phyloP scores from a whole-genome alignment of 116 monocot species.

The Phalaenopsis hybrid region DNA sequence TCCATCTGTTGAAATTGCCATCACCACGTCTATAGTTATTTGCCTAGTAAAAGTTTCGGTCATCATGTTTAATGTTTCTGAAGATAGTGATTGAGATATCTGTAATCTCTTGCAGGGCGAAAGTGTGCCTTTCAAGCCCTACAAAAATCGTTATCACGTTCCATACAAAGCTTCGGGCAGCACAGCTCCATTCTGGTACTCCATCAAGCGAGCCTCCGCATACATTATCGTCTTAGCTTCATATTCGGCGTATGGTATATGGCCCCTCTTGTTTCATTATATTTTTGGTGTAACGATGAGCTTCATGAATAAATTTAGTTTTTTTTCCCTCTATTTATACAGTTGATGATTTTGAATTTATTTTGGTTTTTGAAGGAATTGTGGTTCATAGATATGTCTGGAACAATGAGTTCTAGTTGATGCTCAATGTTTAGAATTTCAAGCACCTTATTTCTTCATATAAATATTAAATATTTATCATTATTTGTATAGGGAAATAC shows the following conservation, averaged over 20 bases:
- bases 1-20: neutral
- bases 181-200: conserved; percentile 47
- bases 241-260: conserved; percentile 43
- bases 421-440: too few species aligned
- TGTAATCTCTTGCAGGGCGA: conserved; percentile 29
- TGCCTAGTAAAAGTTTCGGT: neutral
- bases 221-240: conserved; percentile 41
- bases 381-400: too few species aligned
- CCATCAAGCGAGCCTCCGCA: conserved; percentile 43
- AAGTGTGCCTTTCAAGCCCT: conserved; percentile 37
- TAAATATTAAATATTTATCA: neutral
- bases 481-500: conserved; percentile 50
- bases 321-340: too few species aligned
- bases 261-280: neutral
- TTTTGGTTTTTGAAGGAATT: too few species aligned
- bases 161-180: conserved; percentile 42
- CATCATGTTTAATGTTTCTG: neutral
- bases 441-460: neutral
- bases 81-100: neutral
- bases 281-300: neutral
- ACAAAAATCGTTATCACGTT: conserved; percentile 27
- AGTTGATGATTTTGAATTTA: too few species aligned
- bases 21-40: neutral
- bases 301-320: neutral
- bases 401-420: too few species aligned